These are phyloP conservation scores for Cicer cuneatum DNA, from an alignment of 306 rosid genomes.

Conservation along the genomic window DNA sequence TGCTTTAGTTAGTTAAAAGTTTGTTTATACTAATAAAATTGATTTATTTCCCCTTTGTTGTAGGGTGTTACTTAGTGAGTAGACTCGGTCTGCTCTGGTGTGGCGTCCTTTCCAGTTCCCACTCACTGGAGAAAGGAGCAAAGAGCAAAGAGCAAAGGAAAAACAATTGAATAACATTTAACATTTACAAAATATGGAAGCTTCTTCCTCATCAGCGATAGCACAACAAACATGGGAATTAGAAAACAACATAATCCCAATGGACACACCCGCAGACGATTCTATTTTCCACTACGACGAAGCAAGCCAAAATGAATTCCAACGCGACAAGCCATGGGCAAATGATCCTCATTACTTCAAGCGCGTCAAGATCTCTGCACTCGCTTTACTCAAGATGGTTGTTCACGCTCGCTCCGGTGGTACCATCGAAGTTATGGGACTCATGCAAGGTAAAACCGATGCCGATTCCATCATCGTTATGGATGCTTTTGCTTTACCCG, in stretches of 20 bases:
- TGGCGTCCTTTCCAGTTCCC: background rate
- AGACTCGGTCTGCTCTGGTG: background rate
- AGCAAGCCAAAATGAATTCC: constrained; percentile 68
- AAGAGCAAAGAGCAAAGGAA: background rate
- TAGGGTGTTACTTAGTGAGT: too few species aligned
- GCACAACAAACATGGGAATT: constrained; percentile 96
- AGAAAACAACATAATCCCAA: constrained; percentile 80
- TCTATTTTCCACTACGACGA: constrained; percentile 95
- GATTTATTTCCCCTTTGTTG: too few species aligned
- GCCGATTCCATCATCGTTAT: constrained; percentile 90
- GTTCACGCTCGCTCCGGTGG: constrained; percentile 99
- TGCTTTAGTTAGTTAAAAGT: too few species aligned
- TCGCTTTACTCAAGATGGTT: constrained; percentile 96
- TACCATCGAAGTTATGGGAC: constrained; percentile 96
- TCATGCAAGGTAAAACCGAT: constrained; percentile 96
- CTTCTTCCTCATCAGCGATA: constrained; percentile 49
- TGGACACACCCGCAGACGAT: constrained; percentile 85
- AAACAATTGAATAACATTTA: too few species aligned
- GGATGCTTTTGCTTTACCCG: constrained; percentile 96
- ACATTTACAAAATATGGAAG: constrained; percentile 31
- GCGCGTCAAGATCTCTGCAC: constrained; percentile 97
- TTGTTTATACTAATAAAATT: too few species aligned
- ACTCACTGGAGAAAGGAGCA: background rate
- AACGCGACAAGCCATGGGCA: constrained; percentile 85
- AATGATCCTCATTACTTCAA: constrained; percentile 92